Evolutionary conservation across 768 basidiomycete species (phyloP).

Genomic region (Aureoboletus auriporus): DNA sequence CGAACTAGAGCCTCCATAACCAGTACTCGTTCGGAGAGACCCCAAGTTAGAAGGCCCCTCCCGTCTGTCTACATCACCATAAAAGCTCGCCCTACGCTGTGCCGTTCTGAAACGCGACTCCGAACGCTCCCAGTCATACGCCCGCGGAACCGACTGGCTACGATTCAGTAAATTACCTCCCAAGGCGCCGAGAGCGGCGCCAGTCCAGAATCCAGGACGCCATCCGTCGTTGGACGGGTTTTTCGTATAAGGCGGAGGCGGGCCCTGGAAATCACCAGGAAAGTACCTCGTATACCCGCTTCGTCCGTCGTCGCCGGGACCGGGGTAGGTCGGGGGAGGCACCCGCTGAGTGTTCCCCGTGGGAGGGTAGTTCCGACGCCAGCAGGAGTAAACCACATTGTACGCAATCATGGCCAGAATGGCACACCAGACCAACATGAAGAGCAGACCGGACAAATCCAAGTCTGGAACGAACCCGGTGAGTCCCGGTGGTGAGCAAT

Average conservation of each 20-base stretch:
- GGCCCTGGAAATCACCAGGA: constrained; percentile 45
- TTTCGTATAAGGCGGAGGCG: constrained; percentile 57
- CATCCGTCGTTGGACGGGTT: constrained; percentile 35
- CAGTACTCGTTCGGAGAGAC: constrained; percentile 70
- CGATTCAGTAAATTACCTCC: constrained; percentile 56
- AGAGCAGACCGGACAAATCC: constrained; percentile 45
- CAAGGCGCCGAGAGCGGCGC: constrained; percentile 68
- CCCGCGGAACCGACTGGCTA: constrained; percentile 23
- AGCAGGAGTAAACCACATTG: constrained; percentile 54
- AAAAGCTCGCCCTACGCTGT: constrained; percentile 23
- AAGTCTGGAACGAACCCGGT: constrained; percentile 33
- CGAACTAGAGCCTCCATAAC: constrained; percentile 73
- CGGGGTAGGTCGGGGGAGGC: constrained; percentile 30
- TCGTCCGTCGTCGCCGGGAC: constrained; percentile 13
- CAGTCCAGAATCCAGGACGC: constrained; percentile 84
- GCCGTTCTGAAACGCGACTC: constrained; percentile 26
- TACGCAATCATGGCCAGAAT: constrained; percentile 54
- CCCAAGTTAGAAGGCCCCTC: constrained; percentile 72
- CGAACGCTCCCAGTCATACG: constrained; percentile 62
- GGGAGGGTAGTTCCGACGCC: constrained; percentile 29
- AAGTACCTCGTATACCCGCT: constrained; percentile 44
- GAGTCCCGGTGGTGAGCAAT: background rate
- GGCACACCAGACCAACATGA: constrained; percentile 54
- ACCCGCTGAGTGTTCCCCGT: constrained; percentile 28
- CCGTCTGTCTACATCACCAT: constrained; percentile 47